Evolutionary conservation across 352 stramenopile species (phyloP), one percentile per base, ranked within the genome.

Genomic region (Phytopythium delawarense): DNA sequence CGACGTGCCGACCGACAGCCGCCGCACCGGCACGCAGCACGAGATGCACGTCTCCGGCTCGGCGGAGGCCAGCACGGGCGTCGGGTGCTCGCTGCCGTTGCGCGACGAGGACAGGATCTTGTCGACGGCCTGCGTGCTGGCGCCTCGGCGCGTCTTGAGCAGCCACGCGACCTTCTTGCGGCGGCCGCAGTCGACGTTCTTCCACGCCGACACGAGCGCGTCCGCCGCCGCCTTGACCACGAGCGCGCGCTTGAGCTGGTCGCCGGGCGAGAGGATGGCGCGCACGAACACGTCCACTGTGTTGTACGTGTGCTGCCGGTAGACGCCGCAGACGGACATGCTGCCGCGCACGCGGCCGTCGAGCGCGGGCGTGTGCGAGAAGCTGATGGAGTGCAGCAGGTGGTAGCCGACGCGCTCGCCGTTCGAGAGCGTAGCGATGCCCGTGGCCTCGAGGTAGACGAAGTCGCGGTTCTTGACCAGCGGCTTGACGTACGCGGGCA

Each of bases 351-450:
- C 59, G 9, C 58, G 57, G 16, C 55, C 59, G n/a, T 67, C 62
- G 37, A 83, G 37, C 59, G 67, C 57, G 0, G 64, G 74, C 1
- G 67, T 72, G 35, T 79, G 67, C 2, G 67, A 57, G 52, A 80
- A 79, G 46, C 71, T 59, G 42, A 90, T 60, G 13, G 81, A 90
- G 59, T 85, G 80, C 48, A 81, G 44, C 56, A 88, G 55, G 57
- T 87, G 76, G 52, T 82, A 89, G 21, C 76, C 78, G 2, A 88
- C 63, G 18, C 71, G 78, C 35, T 87, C 76, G 18, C 78, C 75
- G 2, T 62, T 80, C 0, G 37, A 44, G 3, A 85, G 59, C n/a
- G 64, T 40, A 0, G 61, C 66, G 7, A 71, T 61, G 13, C 80
- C 78, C 12, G 76, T 88, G 9, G 71, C 63, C 49, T 89, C 76